phyloP scores from a whole-genome alignment of 1,284 basidiomycete species.

The Puccinia coronata region DNA sequence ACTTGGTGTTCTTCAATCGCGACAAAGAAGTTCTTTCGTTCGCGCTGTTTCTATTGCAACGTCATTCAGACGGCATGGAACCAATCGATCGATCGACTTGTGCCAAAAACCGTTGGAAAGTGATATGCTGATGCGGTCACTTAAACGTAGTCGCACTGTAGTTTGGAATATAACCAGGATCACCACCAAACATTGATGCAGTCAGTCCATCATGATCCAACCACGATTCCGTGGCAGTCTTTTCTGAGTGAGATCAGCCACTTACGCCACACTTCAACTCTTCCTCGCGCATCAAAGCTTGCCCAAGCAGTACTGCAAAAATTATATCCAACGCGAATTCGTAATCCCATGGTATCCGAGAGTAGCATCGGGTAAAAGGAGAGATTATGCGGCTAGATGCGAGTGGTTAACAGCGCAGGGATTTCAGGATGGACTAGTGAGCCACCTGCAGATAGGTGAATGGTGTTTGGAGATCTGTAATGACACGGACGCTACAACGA shows the following conservation, averaged over 20 bases:
- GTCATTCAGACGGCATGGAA: constrained; percentile 95
- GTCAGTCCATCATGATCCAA: not conserved
- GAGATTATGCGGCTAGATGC: constrained; percentile 97
- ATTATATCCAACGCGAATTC: constrained; percentile 97
- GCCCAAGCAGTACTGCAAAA: constrained; percentile 98
- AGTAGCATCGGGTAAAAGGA: constrained; percentile 98
- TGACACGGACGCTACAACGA: not conserved
- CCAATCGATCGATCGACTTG: constrained; percentile 97
- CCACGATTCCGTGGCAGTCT: not conserved
- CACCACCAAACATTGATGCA: too few relatives aligned
- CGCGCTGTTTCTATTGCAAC: constrained; percentile 92
- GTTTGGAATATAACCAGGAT: not conserved
- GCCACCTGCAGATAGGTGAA: constrained; percentile 88
- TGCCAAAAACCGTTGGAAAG: constrained; percentile 96
- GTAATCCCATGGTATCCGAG: constrained; percentile 96
- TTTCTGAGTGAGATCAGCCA: not conserved
- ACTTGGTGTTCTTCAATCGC: constrained; percentile 82
- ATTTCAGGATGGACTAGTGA: constrained; percentile 98
- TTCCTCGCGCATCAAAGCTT: constrained; percentile 93
- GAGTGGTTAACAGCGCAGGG: constrained; percentile 91
- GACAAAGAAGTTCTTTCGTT: constrained; percentile 94
- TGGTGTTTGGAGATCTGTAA: not conserved
- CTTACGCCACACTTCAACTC: constrained; percentile 80
- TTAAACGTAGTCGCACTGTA: constrained; percentile 95
- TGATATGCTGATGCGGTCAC: constrained; percentile 96